Conservation (phyloP, 192 early-diverging fungal species). For the Coemansia sp. region DNA sequence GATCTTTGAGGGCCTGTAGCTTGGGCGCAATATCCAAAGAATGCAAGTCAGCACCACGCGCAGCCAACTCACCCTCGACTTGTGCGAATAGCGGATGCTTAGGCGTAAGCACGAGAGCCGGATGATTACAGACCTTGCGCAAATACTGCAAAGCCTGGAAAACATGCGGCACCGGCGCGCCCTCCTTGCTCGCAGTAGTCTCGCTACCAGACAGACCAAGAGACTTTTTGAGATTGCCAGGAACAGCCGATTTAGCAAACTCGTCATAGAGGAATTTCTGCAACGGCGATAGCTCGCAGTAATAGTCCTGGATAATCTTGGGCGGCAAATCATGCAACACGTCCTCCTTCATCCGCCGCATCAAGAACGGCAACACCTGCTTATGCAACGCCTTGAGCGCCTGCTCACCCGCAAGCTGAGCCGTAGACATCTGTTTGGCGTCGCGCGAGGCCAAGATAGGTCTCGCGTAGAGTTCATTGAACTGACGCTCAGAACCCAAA, state of each 20-base stretch:
- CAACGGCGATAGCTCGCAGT: constrained; percentile 91
- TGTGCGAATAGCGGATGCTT: constrained; percentile 83
- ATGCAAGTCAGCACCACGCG: constrained; percentile 56
- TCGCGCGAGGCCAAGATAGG: constrained; percentile 91
- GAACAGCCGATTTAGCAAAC: constrained; percentile 71
- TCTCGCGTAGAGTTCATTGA: constrained; percentile 93
- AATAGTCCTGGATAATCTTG: constrained; percentile 99
- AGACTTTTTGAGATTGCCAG: constrained; percentile 29
- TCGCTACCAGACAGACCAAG: constrained; percentile 20
- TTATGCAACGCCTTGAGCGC: constrained; percentile 95
- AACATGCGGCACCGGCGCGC: constrained; percentile 72
- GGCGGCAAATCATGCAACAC: constrained; percentile 96
- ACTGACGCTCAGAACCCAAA: constrained; percentile 90
- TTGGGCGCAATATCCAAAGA: constrained; percentile 75
- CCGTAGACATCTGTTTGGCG: constrained; percentile 65
- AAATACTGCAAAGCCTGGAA: constrained; percentile 99
- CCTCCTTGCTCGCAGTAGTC: background rate
- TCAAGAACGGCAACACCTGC: constrained; percentile 94
- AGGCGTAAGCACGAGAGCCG: constrained; percentile 84
- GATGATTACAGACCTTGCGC: constrained; percentile 95
- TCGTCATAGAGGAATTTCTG: constrained; percentile 94
- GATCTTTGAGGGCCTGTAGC: constrained; percentile 83
- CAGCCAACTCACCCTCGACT: constrained; percentile 64
- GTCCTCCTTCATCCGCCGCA: constrained; percentile 97
- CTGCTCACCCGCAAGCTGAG: constrained; percentile 31